These are phyloP conservation scores for Orbilia brochopaga DNA, from an alignment of 2,329 filamentous ascomycete species.

Conservation along the genomic window DNA sequence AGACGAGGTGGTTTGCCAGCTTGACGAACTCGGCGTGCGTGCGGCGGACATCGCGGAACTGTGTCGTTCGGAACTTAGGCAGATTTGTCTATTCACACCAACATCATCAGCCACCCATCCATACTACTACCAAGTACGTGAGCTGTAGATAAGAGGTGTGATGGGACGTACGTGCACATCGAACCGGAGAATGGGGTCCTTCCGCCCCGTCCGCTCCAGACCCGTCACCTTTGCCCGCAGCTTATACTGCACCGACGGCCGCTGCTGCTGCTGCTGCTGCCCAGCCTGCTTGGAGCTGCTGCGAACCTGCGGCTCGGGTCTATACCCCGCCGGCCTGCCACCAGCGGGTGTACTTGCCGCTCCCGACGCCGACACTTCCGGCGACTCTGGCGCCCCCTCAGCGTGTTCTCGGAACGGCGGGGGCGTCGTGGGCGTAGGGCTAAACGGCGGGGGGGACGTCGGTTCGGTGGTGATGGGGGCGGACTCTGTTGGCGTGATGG, in stretches of 20 bases:
- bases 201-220: slow-evolving; percentile 88
- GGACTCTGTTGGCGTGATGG: slow-evolving; percentile 27
- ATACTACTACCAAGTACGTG: not conserved
- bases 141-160: slow-evolving; percentile 1
- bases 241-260: slow-evolving; percentile 74
- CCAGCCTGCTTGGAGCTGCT: slow-evolving; percentile 56
- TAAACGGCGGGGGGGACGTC: slow-evolving; percentile 38
- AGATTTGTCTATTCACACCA: slow-evolving; percentile 79
- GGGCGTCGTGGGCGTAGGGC: slow-evolving; percentile 30
- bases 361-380: slow-evolving; percentile 18
- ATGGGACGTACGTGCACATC: slow-evolving; percentile 82
- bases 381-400: slow-evolving; percentile 22
- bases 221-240: slow-evolving; percentile 94
- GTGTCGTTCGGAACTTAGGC: slow-evolving; percentile 95
- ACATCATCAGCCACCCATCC: slow-evolving; percentile 6
- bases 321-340: slow-evolving; percentile 18
- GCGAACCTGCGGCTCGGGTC: slow-evolving; percentile 37
- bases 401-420: slow-evolving; percentile 11
- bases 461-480: slow-evolving; percentile 24
- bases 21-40: slow-evolving; percentile 96
- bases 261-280: slow-evolving; percentile 59
- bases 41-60: slow-evolving; percentile 95
- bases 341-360: slow-evolving; percentile 4
- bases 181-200: slow-evolving; percentile 92
- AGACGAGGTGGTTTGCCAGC: slow-evolving; percentile 93